Evolutionary conservation across 1,284 basidiomycete species (phyloP), one percentile per base, ranked within the genome.

Genomic region (Coriolopsis trogii): DNA sequence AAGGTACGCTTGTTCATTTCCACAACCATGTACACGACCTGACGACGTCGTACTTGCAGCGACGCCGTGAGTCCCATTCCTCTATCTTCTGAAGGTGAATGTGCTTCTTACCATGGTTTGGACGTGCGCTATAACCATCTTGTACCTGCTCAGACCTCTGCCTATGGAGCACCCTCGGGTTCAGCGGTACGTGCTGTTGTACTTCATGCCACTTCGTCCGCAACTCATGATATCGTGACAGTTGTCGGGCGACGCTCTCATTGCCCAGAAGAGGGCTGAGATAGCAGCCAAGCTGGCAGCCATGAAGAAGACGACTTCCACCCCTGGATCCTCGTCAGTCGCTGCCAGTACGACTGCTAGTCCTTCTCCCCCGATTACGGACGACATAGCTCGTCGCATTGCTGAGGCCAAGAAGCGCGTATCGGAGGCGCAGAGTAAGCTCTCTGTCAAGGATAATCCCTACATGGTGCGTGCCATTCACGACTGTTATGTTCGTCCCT

Each of bases 281-380:
- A 85, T 95, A 50, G 81, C 88, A 18, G 91, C 92, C 10, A 91
- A 91, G 67, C 81, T 92, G 48, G 91, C 91, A 10, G 83, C 83
- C 6, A 87, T 94, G 77, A 87, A 84, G 67, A 80, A 73, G 39
- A 72, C 74, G 9, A 67, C 76, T 1, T 49, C 65, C 1, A 36
- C 65, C 7, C 61, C 70, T 33, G 40, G 59, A 13, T 46, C 61
- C n/a, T 41, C 56, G 2, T 33, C 62, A 26, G 63, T 67, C 1
- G 63, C 15, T 8, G 42, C 70, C 13, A 55, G 65, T 1, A 54
- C 65, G 23, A 53, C 72, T 37, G 67, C 73, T 23, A 75, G 73
- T 7, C 67, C 73, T n/a, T 68, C 71, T 9, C 71, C 70, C 9
- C 72, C 74, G 10, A 75, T 77, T 24, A 73, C 81, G 36, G 82